Evolutionary conservation across 1,139 yeast genomes (phyloP).

Genomic region (Pichia sp.): DNA sequence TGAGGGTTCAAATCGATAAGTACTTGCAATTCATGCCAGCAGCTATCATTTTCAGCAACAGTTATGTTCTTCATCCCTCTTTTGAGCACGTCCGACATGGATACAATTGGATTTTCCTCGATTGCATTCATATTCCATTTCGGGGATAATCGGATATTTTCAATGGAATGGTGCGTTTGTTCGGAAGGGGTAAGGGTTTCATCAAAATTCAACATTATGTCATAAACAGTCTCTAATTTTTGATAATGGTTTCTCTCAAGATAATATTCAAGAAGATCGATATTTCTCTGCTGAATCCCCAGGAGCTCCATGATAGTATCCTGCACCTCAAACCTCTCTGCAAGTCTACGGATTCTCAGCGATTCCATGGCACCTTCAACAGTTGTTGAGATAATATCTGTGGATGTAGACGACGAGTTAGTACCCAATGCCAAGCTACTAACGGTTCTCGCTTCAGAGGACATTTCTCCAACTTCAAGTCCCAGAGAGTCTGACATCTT

Average conservation of each 20-base stretch:
- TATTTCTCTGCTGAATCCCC: constrained; percentile 4
- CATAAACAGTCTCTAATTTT: constrained; percentile 27
- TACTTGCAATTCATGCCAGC: constrained; percentile 15
- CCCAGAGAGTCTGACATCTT: too few species aligned
- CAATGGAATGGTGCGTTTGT: constrained; percentile 1
- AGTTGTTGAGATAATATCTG: too few species aligned
- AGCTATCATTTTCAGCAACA: background rate
- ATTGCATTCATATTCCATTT: background rate
- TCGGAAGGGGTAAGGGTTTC: background rate
- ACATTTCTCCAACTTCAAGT: too few species aligned
- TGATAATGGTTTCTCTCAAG: constrained; percentile 19
- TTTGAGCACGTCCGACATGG: constrained; percentile 5
- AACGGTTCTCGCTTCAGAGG: too few species aligned
- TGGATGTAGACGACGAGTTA: too few species aligned
- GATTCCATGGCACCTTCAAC: constrained; percentile 1
- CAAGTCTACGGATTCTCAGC: constrained; percentile 1
- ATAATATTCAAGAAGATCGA: constrained; percentile 12
- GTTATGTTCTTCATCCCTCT: background rate
- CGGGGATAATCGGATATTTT: background rate
- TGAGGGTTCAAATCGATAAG: constrained; percentile 20
- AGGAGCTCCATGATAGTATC: constrained; percentile 14
- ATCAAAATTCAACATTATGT: constrained; percentile 24
- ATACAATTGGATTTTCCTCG: background rate
- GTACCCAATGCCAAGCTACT: too few species aligned
- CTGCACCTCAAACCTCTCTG: constrained; percentile 4